phyloP scores from a whole-genome alignment of 108 stramenopile species.

The Cyclotella atomus region DNA sequence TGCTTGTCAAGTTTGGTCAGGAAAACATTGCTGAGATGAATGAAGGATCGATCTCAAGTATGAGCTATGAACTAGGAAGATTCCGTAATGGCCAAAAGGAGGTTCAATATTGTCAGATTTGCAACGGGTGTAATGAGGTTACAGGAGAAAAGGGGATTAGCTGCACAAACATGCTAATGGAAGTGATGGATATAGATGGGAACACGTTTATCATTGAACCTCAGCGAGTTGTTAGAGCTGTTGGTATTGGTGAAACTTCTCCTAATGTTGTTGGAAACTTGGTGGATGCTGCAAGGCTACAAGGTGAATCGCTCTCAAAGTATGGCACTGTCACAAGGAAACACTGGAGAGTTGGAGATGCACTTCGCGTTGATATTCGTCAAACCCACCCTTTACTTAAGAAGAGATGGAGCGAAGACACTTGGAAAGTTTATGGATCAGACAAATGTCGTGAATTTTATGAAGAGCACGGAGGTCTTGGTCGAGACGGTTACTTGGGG shows the following conservation, averaged over 20 bases:
- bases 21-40: slow-evolving; percentile 59
- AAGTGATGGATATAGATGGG: slow-evolving; percentile 32
- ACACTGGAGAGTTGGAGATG: slow-evolving; percentile 51
- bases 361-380: slow-evolving; percentile 52
- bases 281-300: slow-evolving; percentile 43
- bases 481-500: slow-evolving; percentile 55
- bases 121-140: slow-evolving; percentile 44
- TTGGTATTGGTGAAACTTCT: slow-evolving; percentile 5
- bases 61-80: slow-evolving; percentile 53
- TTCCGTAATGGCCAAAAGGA: slow-evolving; percentile 49
- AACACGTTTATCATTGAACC: slow-evolving; percentile 52
- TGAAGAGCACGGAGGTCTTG: slow-evolving; percentile 15
- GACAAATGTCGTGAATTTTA: slow-evolving; percentile 45
- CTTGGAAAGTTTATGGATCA: slow-evolving; percentile 46
- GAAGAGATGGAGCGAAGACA: slow-evolving; percentile 30
- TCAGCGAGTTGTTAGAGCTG: slow-evolving; percentile 47
- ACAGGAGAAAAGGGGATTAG: slow-evolving; percentile 19
- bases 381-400: slow-evolving; percentile 53
- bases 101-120: slow-evolving; percentile 52
- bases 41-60: slow-evolving; percentile 41
- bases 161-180: slow-evolving; percentile 42
- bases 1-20: slow-evolving; percentile 31
- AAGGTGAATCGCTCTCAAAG: slow-evolving; percentile 40
- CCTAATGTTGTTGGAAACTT: slow-evolving; percentile 11
- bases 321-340: slow-evolving; percentile 34